phyloP scores from a whole-genome alignment of 768 basidiomycete genomes.

The Boletus barrowsii region DNA sequence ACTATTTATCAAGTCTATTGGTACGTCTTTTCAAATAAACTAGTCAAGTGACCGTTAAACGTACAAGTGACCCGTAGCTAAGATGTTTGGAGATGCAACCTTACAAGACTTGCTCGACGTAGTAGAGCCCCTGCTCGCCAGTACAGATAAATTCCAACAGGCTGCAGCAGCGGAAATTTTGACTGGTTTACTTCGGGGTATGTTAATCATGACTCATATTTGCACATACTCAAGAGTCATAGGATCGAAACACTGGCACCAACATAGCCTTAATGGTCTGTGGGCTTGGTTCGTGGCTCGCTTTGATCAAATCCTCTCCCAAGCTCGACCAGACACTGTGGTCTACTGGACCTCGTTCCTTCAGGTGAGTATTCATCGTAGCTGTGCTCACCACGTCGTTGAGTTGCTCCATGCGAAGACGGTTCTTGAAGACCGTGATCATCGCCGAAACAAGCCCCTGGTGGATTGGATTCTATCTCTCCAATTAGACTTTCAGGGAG shows the following conservation, averaged over 20 bases:
- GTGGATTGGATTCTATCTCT: constrained; percentile 75
- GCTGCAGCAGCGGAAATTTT: constrained; percentile 75
- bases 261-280: constrained; percentile 45
- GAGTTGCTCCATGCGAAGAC: constrained; percentile 32
- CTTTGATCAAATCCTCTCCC: constrained; percentile 60
- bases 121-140: constrained; percentile 61
- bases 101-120: constrained; percentile 52
- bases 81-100: constrained; percentile 55
- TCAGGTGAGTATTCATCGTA: constrained; percentile 22
- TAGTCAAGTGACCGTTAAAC: constrained; percentile 38
- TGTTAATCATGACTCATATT: constrained; percentile 8
- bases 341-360: constrained; percentile 71
- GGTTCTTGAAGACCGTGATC: constrained; percentile 68
- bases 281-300: constrained; percentile 72
- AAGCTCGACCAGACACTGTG: constrained; percentile 84
- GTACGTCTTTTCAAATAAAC: constrained; percentile 35
- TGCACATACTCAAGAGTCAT: constrained; percentile 5
- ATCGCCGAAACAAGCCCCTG: constrained; percentile 68
- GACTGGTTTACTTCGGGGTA: constrained; percentile 72
- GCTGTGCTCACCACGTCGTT: neutral
- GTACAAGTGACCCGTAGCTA: constrained; percentile 43
- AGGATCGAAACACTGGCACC: constrained; percentile 87
- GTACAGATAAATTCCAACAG: constrained; percentile 80
- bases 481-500: constrained; percentile 77
- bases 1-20: constrained; percentile 46